These are phyloP conservation scores for Beauveria australis DNA, from an alignment of 2,329 filamentous ascomycete genomes.

Conservation along the genomic window DNA sequence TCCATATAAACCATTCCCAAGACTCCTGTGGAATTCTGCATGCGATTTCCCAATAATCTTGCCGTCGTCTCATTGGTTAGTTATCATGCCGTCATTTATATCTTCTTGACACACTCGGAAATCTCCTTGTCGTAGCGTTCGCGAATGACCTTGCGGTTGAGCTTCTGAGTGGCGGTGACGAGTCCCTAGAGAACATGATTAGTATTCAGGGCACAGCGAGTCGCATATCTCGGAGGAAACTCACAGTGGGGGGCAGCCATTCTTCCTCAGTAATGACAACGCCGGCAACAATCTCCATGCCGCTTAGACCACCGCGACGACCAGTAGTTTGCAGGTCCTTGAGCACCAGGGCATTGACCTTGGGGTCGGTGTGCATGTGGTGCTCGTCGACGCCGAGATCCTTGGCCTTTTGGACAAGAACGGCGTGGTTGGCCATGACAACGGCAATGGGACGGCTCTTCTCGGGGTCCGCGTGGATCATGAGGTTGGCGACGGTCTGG, in stretches of 20 bases:
- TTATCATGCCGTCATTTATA: background rate
- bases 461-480: constrained; percentile 71
- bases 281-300: constrained; percentile 67
- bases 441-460: constrained; percentile 75
- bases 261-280: constrained; percentile 77
- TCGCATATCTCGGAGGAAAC: constrained; percentile 25
- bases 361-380: constrained; percentile 58
- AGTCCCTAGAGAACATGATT: constrained; percentile 36
- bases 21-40: constrained; percentile 2
- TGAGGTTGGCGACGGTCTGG: constrained; percentile 75
- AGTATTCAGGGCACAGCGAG: constrained; percentile 3
- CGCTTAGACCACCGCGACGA: constrained; percentile 55
- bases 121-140: constrained; percentile 46
- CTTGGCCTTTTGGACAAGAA: constrained; percentile 50
- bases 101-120: constrained; percentile 28
- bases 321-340: constrained; percentile 62
- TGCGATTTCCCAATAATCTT: background rate
- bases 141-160: constrained; percentile 45
- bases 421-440: constrained; percentile 60
- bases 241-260: constrained; percentile 79
- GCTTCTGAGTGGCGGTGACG: constrained; percentile 54
- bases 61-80: background rate
- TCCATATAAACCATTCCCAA: background rate
- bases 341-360: constrained; percentile 51
- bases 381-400: constrained; percentile 57